Conservation (phyloP, 352 stramenopile species). For the Phytophthora cajani region DNA sequence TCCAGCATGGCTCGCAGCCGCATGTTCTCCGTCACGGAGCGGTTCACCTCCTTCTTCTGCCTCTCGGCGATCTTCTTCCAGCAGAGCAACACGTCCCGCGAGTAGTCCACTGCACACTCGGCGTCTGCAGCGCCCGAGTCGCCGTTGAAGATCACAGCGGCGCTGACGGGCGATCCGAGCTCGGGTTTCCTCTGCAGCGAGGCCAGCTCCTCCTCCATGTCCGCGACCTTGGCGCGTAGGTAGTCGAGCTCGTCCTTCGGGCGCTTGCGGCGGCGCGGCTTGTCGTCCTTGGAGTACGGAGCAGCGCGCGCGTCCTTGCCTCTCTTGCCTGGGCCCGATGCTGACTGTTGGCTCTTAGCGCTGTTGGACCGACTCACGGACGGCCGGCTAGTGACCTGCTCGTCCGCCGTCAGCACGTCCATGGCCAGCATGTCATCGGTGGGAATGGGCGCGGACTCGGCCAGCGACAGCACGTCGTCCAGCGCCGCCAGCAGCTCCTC, state of each 20-base stretch:
- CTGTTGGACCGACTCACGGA: constrained; percentile 13
- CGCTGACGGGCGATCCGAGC: constrained; percentile 21
- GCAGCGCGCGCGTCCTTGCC: constrained; percentile 20
- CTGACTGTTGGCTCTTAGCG: constrained; percentile 5
- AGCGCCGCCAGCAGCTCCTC: constrained; percentile 37
- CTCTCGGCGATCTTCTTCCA: constrained; percentile 41
- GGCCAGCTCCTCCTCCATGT: constrained; percentile 42
- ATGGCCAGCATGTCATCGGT: background rate
- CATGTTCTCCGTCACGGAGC: constrained; percentile 39
- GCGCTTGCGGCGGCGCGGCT: constrained; percentile 36
- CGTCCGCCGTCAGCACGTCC: constrained; percentile 1
- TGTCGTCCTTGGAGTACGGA: constrained; percentile 27
- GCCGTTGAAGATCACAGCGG: constrained; percentile 19
- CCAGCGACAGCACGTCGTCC: constrained; percentile 43
- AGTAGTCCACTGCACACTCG: constrained; percentile 1
- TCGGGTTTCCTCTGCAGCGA: constrained; percentile 17
- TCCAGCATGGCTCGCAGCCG: constrained; percentile 38
- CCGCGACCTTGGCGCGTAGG: constrained; percentile 36
- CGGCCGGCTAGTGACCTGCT: background rate
- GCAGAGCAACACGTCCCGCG: constrained; percentile 23
- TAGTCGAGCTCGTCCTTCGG: constrained; percentile 53
- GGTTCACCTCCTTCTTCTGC: constrained; percentile 38
- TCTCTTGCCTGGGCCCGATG: constrained; percentile 13
- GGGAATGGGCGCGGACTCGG: constrained; percentile 15
- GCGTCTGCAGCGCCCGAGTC: background rate